phyloP scores from a whole-genome alignment of 768 basidiomycete genomes.

The Boletus edulis region DNA sequence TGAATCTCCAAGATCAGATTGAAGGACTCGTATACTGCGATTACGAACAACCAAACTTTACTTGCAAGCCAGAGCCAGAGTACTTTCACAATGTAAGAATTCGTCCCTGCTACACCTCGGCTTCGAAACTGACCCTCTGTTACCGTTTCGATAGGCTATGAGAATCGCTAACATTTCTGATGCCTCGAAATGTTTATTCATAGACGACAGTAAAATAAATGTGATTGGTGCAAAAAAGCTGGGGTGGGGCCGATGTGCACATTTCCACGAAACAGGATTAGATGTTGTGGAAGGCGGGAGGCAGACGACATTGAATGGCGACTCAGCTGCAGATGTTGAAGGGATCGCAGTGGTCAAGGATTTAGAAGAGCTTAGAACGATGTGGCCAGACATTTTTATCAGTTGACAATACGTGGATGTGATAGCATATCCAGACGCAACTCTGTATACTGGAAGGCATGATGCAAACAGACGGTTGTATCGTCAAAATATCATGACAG shows the following conservation, averaged over 20 bases:
- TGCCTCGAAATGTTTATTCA: constrained; percentile 69
- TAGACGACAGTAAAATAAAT: constrained; percentile 75
- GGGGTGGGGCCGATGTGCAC: constrained; percentile 73
- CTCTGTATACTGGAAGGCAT: not conserved
- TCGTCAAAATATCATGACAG: constrained; percentile 64
- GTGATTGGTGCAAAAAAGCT: constrained; percentile 61
- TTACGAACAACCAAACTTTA: constrained; percentile 62
- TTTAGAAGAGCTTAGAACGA: constrained; percentile 62
- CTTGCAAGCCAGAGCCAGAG: constrained; percentile 77
- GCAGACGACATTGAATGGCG: constrained; percentile 42
- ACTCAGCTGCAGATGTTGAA: constrained; percentile 36
- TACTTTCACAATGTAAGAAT: constrained; percentile 59
- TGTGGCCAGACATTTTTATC: constrained; percentile 79
- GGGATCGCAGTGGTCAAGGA: constrained; percentile 52
- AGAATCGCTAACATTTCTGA: constrained; percentile 56
- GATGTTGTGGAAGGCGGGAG: constrained; percentile 63
- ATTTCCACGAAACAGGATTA: constrained; percentile 71
- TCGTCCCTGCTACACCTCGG: not conserved
- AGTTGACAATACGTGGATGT: constrained; percentile 3
- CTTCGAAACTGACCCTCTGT: not conserved
- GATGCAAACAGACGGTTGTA: not conserved
- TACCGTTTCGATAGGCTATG: constrained; percentile 52
- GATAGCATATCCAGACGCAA: not conserved
- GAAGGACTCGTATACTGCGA: constrained; percentile 79
- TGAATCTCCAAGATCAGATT: constrained; percentile 68